phyloP scores from a whole-genome alignment of 257 asterid genomes.

The Capsicum rhomboideum region DNA sequence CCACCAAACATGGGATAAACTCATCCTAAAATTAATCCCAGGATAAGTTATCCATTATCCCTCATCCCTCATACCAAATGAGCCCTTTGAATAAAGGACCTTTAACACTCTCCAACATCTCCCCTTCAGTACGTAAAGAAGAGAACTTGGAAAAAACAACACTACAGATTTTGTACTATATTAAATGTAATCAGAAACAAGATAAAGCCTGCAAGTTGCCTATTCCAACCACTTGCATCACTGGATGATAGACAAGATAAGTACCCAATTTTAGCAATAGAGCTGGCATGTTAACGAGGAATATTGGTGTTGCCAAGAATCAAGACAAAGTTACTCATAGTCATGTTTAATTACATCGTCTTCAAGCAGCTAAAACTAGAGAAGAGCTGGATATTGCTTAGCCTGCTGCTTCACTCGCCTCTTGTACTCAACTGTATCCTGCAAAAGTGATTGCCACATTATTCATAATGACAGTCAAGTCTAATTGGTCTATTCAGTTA shows the following conservation, averaged over 20 bases:
- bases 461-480: not conserved
- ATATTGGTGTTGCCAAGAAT: not conserved
- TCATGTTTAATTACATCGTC: not conserved
- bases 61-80: no score
- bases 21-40: no score
- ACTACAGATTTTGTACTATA: not conserved
- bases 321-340: not conserved
- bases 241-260: not conserved
- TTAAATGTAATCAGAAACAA: not conserved
- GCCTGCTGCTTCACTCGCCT: slow-evolving; percentile 35
- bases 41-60: no score
- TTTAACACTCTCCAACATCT: not conserved
- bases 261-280: not conserved
- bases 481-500: not conserved
- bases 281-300: not conserved
- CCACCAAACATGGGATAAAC: no score
- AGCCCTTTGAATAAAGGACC: not conserved
- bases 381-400: slow-evolving; percentile 21
- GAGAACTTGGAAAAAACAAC: not conserved
- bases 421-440: slow-evolving; percentile 30
- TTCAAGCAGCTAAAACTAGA: slow-evolving; percentile 2
- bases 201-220: not conserved
- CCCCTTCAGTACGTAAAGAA: not conserved
- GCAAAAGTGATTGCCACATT: slow-evolving; percentile 1
- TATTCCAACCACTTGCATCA: not conserved